Evolutionary conservation across 2,329 filamentous ascomycete genomes (phyloP).

Genomic region (Cordyceps javanica): DNA sequence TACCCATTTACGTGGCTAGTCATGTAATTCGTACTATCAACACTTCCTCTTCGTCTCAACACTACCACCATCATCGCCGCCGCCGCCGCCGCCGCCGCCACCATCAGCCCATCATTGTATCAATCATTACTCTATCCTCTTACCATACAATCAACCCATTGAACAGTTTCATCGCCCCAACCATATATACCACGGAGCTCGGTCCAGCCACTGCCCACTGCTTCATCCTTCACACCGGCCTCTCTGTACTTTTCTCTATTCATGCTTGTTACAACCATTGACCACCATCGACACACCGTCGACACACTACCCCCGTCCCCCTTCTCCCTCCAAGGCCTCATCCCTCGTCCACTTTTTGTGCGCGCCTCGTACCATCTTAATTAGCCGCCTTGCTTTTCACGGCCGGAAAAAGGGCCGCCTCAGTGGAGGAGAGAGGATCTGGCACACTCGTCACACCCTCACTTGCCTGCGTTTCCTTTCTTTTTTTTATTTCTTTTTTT

Average conservation of each 20-base stretch:
- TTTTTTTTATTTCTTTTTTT: too few relatives aligned
- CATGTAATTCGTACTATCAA: too few relatives aligned
- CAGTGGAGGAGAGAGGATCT: not conserved
- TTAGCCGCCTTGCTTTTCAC: conserved; percentile 8
- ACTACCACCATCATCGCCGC: too few relatives aligned
- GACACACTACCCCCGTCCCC: too few relatives aligned
- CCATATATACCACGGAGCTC: not conserved
- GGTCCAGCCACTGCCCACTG: not conserved
- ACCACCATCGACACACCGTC: too few relatives aligned
- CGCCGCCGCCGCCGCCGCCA: too few relatives aligned
- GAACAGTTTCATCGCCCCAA: not conserved
- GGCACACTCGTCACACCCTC: not conserved
- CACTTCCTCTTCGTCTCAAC: too few relatives aligned
- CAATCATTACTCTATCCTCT: not conserved
- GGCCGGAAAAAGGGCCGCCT: not conserved
- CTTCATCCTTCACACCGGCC: not conserved
- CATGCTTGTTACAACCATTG: not conserved
- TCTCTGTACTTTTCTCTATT: not conserved
- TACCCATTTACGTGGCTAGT: too few relatives aligned
- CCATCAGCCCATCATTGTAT: too few relatives aligned
- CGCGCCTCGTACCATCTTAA: not conserved
- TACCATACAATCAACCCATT: not conserved
- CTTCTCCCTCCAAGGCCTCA: not conserved
- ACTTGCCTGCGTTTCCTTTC: not conserved
- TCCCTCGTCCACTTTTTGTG: conserved; percentile 2